Evolutionary conservation across 345 rosid genomes (phyloP).

Genomic region (Aethionema arabicum): DNA sequence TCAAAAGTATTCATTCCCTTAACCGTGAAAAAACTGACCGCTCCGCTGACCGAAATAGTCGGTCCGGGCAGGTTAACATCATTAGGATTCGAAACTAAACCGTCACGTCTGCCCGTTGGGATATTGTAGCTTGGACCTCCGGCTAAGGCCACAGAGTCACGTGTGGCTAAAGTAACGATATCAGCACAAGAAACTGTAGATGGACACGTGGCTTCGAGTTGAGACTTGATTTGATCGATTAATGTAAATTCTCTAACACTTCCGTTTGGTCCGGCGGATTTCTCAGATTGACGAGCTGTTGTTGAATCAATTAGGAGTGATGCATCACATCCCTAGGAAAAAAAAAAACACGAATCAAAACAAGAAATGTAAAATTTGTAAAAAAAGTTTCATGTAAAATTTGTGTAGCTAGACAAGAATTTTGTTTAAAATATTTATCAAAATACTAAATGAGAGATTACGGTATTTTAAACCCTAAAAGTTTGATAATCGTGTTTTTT

Average conservation of each 20-base stretch:
- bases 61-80: slow-evolving; percentile 54
- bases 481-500: no score
- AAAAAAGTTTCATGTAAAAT: background rate
- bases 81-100: slow-evolving; percentile 40
- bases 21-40: slow-evolving; percentile 40
- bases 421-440: background rate
- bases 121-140: slow-evolving; percentile 48
- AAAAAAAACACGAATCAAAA: background rate
- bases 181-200: slow-evolving; percentile 74
- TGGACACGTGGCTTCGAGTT: slow-evolving; percentile 58
- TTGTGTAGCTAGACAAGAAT: background rate
- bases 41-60: slow-evolving; percentile 42
- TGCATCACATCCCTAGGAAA: slow-evolving; percentile 87
- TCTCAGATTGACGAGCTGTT: slow-evolving; percentile 45
- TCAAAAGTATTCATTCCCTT: slow-evolving; percentile 42
- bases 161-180: slow-evolving; percentile 36
- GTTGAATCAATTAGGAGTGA: slow-evolving; percentile 69
- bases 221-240: slow-evolving; percentile 58
- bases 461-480: no score
- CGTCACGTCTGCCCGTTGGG: slow-evolving; percentile 67
- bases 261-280: slow-evolving; percentile 61
- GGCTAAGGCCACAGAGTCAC: slow-evolving; percentile 36
- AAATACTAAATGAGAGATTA: no score
- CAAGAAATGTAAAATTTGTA: background rate
- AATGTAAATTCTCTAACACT: slow-evolving; percentile 63